Evolutionary conservation across 352 stramenopile species (phyloP).

Genomic region (Phytopythium sindhum): DNA sequence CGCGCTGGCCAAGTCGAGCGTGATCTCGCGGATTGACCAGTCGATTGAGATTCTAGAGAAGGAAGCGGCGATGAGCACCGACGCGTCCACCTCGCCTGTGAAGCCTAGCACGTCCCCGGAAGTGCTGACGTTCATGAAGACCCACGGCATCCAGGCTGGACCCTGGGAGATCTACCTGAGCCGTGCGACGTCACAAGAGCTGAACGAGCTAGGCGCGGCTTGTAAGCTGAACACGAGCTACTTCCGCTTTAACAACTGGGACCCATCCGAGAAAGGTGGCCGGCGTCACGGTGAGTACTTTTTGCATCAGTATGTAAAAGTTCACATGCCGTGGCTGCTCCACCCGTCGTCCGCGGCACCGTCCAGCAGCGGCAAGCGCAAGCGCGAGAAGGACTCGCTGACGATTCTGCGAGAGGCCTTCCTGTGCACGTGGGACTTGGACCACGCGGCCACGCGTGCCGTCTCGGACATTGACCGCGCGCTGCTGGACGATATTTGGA

Average conservation of each 20-base stretch:
- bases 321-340: slow-evolving; percentile 68
- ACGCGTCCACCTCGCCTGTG: slow-evolving; percentile 66
- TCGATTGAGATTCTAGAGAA: slow-evolving; percentile 63
- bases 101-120: slow-evolving; percentile 58
- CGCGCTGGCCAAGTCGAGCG: slow-evolving; percentile 30
- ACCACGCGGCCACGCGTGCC: slow-evolving; percentile 53
- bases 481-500: slow-evolving; percentile 84
- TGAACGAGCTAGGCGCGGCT: slow-evolving; percentile 65
- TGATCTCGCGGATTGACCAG: slow-evolving; percentile 55
- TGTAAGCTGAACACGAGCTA: slow-evolving; percentile 75
- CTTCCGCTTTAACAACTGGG: slow-evolving; percentile 73
- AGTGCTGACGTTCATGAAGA: slow-evolving; percentile 80
- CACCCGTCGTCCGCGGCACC: slow-evolving; percentile 53
- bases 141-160: slow-evolving; percentile 62
- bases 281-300: slow-evolving; percentile 74
- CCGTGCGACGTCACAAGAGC: slow-evolving; percentile 56
- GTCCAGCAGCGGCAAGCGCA: slow-evolving; percentile 48
- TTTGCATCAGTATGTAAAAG: slow-evolving; percentile 80
- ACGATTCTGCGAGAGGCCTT: slow-evolving; percentile 74
- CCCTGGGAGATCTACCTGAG: slow-evolving; percentile 81
- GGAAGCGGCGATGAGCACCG: slow-evolving; percentile 46
- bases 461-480: slow-evolving; percentile 71
- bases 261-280: slow-evolving; percentile 64
- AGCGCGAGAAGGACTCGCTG: slow-evolving; percentile 50
- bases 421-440: slow-evolving; percentile 81